Evolutionary conservation across 2,329 filamentous ascomycete genomes (phyloP), one percentile per base, ranked within the genome.

Genomic region (Xylaria arbuscula): DNA sequence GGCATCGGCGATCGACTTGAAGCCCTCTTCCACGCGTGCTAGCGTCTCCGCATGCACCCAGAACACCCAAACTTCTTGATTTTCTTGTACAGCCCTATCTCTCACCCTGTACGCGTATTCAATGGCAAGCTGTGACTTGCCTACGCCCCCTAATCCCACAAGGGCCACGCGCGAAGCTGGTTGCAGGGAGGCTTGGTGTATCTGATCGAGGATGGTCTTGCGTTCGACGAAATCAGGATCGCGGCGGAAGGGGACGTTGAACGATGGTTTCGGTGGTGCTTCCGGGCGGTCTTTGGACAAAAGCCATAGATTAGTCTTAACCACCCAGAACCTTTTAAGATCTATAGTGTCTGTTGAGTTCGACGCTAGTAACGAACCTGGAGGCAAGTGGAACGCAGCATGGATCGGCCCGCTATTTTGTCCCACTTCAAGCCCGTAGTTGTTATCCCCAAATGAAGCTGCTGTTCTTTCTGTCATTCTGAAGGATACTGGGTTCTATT

Each of bases 41-140:
- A 57, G 38, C 2, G 70, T 80, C 2, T 68, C 73, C 0, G 78
- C 78, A 66, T 80, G 76, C 0, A 81, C 69, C 79, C 79, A 81
- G 54, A 81, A 81, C 0, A 79, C 70, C 17, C 77, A 80, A 11
- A 66, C 59, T 7, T 64, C 45, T 10, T 66, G 32, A 1, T 34
- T 15, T 24, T 64, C 38, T 22, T 54, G 32, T n/a, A 7, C 38
- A 13, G 54, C 54, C 1, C 1, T 34, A 24, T 71, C 70, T 60
- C 48, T 32, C 11, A 69, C 19, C 36, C 63, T 66, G 56, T 75
- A 73, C 5, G 61, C 64, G 32, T 67, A 22, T 65, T 73, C 70
- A 28, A 72, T 71, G n/a, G 66, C 72, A 8, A 71, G 56, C 24
- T 73, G 70, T 60, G 70, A 72, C 36, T 73, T 73, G 10, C 72